Percentiles rank a stretch among this genome's conserved stretches.
These are phyloP conservation scores for Elongisporangium prolatum DNA, from an alignment of 352 stramenopile species.

Conservation along the genomic window DNA sequence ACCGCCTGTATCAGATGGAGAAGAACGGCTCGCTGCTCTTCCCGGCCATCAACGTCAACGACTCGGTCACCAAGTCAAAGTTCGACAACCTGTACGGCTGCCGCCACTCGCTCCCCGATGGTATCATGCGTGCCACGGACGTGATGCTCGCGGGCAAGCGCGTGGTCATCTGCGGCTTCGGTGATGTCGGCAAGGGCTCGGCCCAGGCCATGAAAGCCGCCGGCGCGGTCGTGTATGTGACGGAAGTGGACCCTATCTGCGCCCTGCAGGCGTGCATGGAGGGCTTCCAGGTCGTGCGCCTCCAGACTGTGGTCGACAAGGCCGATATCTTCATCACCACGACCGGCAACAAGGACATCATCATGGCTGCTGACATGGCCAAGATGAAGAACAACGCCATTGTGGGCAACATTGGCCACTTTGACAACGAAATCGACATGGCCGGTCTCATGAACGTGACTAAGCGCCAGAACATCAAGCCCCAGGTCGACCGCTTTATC, in stretches of 20 bases:
- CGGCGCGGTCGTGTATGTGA: slow-evolving; percentile 96
- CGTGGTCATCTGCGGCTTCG: slow-evolving; percentile 96
- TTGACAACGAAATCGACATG: slow-evolving; percentile 99
- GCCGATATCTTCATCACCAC: slow-evolving; percentile 99
- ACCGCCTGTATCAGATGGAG: slow-evolving; percentile 99
- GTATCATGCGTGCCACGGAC: slow-evolving; percentile 98
- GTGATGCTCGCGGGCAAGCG: slow-evolving; percentile 99
- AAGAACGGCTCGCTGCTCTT: slow-evolving; percentile 95
- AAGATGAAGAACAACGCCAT: slow-evolving; percentile 99
- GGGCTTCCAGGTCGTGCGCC: slow-evolving; percentile 94
- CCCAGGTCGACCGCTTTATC: slow-evolving; percentile 98
- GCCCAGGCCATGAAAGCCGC: slow-evolving; percentile 96
- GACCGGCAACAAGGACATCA: slow-evolving; percentile 99
- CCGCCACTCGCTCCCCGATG: slow-evolving; percentile 98
- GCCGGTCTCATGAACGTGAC: slow-evolving; percentile 84
- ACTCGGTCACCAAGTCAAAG: slow-evolving; percentile 99
- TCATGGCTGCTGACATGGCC: slow-evolving; percentile 94
- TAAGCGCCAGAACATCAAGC: slow-evolving; percentile 98
- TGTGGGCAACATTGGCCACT: slow-evolving; percentile 99
- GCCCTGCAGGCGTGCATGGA: slow-evolving; percentile 98
- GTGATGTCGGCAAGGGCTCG: slow-evolving; percentile 98
- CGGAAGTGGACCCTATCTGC: slow-evolving; percentile 98
- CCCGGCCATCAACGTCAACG: slow-evolving; percentile 99
- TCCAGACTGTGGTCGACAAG: slow-evolving; percentile 86
- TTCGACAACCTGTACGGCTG: slow-evolving; percentile 99